Base-by-base conservation (phyloP, 768 basidiomycete species). In the Suillus hirtellus region DNA sequence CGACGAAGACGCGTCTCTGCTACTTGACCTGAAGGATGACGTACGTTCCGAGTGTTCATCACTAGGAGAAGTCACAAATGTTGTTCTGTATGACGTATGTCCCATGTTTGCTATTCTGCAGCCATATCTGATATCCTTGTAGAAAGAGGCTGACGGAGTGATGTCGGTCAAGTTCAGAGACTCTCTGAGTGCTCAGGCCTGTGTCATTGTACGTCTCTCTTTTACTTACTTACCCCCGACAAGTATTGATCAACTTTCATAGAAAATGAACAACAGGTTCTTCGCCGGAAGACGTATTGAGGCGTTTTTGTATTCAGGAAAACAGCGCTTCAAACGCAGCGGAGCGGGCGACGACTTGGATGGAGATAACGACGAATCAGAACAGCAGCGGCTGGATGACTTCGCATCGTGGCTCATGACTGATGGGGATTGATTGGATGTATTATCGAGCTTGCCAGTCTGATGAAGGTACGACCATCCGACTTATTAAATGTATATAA, bases 121-220 rank as follows among this genome's bases (percentile, higher is more conserved):
- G 19, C 61, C 44, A 55, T 46, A 21, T 43, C 44, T 15, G 24
- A 56, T 62, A 15, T 52, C 11, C 47, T 24, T 64, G 47, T 76
- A 99, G 95, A 87, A 89, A 81, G 97, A 99, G 74, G 77, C 86
- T 40, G 94, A 96, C 43, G 96, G 97, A 4, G 77, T 99, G 65
- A 98, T 99, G 87, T 96, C 95, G 0, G 89, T 99, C 65, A 97
- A 98, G 69, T 99, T 98, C 80, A 88, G 88, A 63, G 96, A 98
- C 70, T 84, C 92, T 15, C 68, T 96, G n/a, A 87, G 93, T 63
- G 97, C 97, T 5, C 89, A 96, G 74, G 96, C 95, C 4, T 99
- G 96, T 69, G 79, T 99, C 21, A 64, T 94, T 65, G 95, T 92
- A 67, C 67, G 90, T 81, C 59, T 43, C 24, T 43, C 24, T 61